These are phyloP conservation scores for maize (Zea mays) DNA, from an alignment of 176 grass and related monocot genomes.

Conservation along the genomic window DNA sequence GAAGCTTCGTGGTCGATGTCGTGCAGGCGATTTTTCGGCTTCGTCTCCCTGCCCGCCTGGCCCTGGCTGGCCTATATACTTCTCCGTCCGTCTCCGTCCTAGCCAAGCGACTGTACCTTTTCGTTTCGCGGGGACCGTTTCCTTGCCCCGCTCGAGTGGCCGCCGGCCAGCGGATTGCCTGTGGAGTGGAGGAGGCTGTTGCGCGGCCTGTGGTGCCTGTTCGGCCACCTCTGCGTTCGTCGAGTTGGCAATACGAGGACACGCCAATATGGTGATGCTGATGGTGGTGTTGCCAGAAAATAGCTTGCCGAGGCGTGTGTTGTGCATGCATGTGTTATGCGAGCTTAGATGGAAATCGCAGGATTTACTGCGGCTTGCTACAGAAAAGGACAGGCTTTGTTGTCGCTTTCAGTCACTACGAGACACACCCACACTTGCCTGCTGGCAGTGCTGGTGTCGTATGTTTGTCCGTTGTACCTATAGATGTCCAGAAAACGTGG, in stretches of 20 bases:
- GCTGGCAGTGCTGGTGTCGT: too few relatives aligned
- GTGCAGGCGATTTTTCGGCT: slow-evolving; percentile 23
- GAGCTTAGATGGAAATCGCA: background rate
- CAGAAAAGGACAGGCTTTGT: too few relatives aligned
- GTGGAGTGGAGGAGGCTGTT: background rate
- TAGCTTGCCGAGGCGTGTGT: background rate
- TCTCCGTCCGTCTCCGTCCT: background rate
- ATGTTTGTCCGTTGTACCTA: too few relatives aligned
- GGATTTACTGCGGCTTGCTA: too few relatives aligned
- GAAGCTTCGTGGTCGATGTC: slow-evolving; percentile 21
- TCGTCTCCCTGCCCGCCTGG: background rate
- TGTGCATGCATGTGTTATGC: background rate
- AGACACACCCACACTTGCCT: too few relatives aligned
- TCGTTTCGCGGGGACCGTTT: too few relatives aligned
- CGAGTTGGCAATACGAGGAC: background rate
- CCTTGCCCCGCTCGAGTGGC: too few relatives aligned
- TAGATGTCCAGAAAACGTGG: too few relatives aligned
- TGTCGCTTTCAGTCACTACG: too few relatives aligned
- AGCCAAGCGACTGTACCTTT: too few relatives aligned
- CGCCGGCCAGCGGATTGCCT: slow-evolving; percentile 17
- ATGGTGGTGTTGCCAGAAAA: background rate
- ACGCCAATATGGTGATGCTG: background rate
- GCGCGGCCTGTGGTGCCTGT: background rate
- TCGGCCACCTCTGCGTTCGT: background rate
- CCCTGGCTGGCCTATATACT: too few relatives aligned